Evolutionary conservation across 371 early-diverging fungal species (phyloP), one percentile per base, ranked within the genome.

Genomic region (Mortierella sp.): DNA sequence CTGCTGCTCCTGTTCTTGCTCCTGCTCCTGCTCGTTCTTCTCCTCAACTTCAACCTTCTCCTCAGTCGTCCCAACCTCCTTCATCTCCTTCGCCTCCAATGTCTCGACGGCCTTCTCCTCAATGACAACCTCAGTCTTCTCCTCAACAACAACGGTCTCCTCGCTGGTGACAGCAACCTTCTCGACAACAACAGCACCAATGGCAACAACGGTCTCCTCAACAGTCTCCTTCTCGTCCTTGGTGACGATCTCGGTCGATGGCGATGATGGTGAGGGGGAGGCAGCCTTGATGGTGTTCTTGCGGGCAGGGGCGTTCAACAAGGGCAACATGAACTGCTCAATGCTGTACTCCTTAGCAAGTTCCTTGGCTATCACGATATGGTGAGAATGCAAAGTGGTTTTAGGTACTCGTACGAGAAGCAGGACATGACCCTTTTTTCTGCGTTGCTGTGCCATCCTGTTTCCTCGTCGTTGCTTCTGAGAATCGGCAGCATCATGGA

Each of bases 321-420:
- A 74, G 24, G 81, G 81, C 43, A 51, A 43, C 77, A 81, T 77
- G 55, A 81, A 81, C 71, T 64, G 46, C n/a, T 71, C 74, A 40
- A 81, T 81, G 26, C 71, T 71, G 43, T 81, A 81, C 71, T 81
- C 81, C 59, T 70, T 54, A 50, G 81, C 81, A 11, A 81, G 77
- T 4, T 81, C 77, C 46, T 76, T 51, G 48, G 81, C 81, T 81
- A 44, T n/a, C 43, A 19, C 37, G n/a, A 34, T 14, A 67, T 26
- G 2, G 16, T 19, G 28, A 71, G 37, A 37, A 34, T 28, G 43
- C 43, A 54, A 26, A 24, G 24, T 24, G 37, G 10, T 34, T 54
- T n/a, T 64, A 64, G 40, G 1, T 34, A 24, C 67, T 37, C 6
- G 34, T 31, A 34, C 21, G 21, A 21, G 31, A 37, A 21, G 31